Evolutionary conservation across 371 early-diverging fungal species (phyloP).

Genomic region (Rhizopus microsporus): DNA sequence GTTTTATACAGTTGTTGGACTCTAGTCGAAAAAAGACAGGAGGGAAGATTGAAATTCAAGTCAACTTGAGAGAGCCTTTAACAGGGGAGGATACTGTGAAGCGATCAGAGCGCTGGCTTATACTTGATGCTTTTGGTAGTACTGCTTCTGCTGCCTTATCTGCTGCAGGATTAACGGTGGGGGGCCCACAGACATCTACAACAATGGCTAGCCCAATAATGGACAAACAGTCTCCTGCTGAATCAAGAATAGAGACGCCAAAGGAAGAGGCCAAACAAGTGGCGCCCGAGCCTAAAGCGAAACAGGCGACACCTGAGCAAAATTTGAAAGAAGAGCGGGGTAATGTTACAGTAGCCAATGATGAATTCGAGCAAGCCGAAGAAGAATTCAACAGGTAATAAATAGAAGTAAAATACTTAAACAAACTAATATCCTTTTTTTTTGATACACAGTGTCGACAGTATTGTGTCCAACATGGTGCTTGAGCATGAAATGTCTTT

Average conservation of each 20-base stretch:
- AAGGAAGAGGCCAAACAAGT: slow-evolving; percentile 7
- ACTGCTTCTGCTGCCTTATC: slow-evolving; percentile 17
- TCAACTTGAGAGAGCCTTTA: slow-evolving; percentile 71
- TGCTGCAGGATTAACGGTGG: slow-evolving; percentile 29
- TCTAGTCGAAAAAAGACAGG: slow-evolving; percentile 65
- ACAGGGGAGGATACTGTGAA: slow-evolving; percentile 60
- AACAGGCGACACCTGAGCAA: slow-evolving; percentile 6
- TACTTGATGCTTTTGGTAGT: slow-evolving; percentile 56
- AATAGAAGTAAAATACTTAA: neutral
- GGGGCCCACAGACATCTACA: slow-evolving; percentile 12
- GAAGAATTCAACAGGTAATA: slow-evolving; percentile 52
- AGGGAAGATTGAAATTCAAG: slow-evolving; percentile 67
- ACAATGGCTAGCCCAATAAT: too few species aligned
- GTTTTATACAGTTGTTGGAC: slow-evolving; percentile 58
- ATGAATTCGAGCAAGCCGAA: slow-evolving; percentile 50
- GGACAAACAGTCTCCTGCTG: neutral
- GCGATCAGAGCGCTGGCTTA: slow-evolving; percentile 73
- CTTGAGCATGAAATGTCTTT: slow-evolving; percentile 70
- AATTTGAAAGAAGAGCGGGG: neutral
- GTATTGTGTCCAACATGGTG: slow-evolving; percentile 75
- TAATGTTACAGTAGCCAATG: slow-evolving; percentile 9
- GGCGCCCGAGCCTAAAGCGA: neutral
- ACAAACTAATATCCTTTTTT: neutral
- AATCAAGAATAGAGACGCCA: neutral
- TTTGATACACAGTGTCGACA: slow-evolving; percentile 59